Evolutionary conservation across 192 early-diverging fungal species (phyloP).

Genomic region (Coemansia sp.): DNA sequence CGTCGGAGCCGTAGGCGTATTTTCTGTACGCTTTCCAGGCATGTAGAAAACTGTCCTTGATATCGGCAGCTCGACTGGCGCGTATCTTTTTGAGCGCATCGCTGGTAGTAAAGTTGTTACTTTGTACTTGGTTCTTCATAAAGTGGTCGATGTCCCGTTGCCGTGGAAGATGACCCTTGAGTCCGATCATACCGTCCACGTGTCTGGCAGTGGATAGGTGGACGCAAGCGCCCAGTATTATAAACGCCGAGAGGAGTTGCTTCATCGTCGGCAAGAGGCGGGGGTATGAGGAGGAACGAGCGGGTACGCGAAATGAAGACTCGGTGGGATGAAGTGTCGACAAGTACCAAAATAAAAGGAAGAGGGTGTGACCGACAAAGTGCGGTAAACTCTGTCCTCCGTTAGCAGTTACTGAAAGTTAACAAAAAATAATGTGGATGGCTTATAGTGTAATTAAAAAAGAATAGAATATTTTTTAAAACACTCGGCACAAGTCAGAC

Average conservation of each 20-base stretch:
- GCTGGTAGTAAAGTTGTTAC: conserved; percentile 38
- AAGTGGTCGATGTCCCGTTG: conserved; percentile 37
- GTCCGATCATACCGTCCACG: conserved; percentile 40
- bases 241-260: conserved; percentile 14
- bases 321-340: background rate
- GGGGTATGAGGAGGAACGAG: background rate
- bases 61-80: conserved; percentile 54
- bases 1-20: conserved; percentile 79
- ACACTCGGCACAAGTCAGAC: background rate
- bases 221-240: conserved; percentile 24
- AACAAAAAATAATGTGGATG: background rate
- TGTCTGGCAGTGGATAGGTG: conserved; percentile 16
- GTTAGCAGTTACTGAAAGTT: background rate
- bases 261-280: conserved; percentile 13
- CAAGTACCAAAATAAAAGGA: background rate
- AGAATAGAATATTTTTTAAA: background rate
- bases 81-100: conserved; percentile 44
- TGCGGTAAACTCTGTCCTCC: background rate
- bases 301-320: background rate
- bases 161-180: conserved; percentile 29
- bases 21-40: conserved; percentile 79
- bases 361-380: background rate
- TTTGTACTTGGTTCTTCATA: conserved; percentile 30
- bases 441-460: background rate
- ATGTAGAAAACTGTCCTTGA: conserved; percentile 62